Evolutionary conservation across 2,329 filamentous ascomycete genomes (phyloP), one percentile per base, ranked within the genome.

Genomic region (Rhinocladiella similis): DNA sequence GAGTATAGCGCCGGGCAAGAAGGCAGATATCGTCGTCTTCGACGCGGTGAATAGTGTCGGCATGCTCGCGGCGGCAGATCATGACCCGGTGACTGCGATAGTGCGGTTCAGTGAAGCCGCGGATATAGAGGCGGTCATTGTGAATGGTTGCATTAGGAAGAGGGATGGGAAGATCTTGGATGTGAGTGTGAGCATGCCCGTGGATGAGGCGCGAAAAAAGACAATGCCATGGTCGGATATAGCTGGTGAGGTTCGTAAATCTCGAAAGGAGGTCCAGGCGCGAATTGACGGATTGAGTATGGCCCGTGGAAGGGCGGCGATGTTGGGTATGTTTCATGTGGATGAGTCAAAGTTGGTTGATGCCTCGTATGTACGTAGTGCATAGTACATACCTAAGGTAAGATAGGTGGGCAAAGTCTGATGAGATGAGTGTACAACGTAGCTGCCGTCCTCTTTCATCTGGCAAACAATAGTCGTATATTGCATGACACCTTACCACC

Each of bases 11-110:
- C 74, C 73, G 12, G 78, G 78, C 0, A 76, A 75, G 57, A 66
- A 69, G 33, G 80, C 80, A 1, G 80, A 82, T 65, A 56, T 83
- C 0, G 69, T 79, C 2, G 68, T 82, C 0, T 80, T 80, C 48
- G 75, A 79, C 57, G 70, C 68, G 1, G 36, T 9, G 3, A 41
- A 67, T 16, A 74, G 69, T 45, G 72, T 75, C 1, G 66, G 61
- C 2, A 77, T 79, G 73, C 65, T 77, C 1, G 72, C 70, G 52
- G 75, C 68, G 1, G 72, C 68, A 5, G 68, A 74, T 46, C 68
- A 75, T 36, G 71, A 78, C 57, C 74, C 75, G 1, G 65, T 78
- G 10, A 72, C 72, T 3, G 73, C 75, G 3, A 65, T 79, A n/a
- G 69, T 78, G 2, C 51, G 77, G 35, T 74, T 79, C 63, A 72